Conservation (phyloP, 768 basidiomycete genomes). For the Ramaria rubella region DNA sequence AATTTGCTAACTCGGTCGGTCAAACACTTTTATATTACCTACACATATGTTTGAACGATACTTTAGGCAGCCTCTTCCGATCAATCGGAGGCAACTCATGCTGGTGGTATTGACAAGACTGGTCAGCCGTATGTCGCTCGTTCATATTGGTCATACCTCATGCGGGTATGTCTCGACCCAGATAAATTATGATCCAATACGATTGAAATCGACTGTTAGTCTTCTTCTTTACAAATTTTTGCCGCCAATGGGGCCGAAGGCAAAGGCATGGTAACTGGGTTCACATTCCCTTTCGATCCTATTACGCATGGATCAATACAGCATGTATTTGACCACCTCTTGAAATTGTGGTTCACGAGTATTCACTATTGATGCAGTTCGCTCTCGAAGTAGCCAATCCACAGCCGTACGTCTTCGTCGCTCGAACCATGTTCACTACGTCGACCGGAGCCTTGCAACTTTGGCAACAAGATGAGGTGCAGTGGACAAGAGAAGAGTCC, state of each 20-base stretch:
- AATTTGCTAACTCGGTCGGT: constrained; percentile 52
- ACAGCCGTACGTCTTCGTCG: constrained; percentile 28
- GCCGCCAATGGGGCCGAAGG: constrained; percentile 41
- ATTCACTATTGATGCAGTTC: constrained; percentile 29
- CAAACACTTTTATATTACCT: not conserved
- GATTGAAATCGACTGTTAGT: constrained; percentile 29
- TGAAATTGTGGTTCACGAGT: not conserved
- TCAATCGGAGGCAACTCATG: constrained; percentile 45
- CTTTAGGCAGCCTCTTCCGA: constrained; percentile 36
- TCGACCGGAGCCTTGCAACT: constrained; percentile 73
- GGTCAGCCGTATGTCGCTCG: constrained; percentile 53
- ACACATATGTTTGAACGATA: constrained; percentile 7
- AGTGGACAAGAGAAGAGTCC: constrained; percentile 80
- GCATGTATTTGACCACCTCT: constrained; percentile 41
- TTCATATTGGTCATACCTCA: constrained; percentile 56
- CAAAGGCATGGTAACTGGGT: constrained; percentile 42
- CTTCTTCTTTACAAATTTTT: constrained; percentile 48
- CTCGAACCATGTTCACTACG: constrained; percentile 53
- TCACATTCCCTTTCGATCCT: constrained; percentile 61
- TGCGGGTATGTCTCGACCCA: constrained; percentile 37
- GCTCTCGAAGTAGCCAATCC: constrained; percentile 46
- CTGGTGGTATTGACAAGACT: constrained; percentile 46
- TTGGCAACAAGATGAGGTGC: constrained; percentile 53
- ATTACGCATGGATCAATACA: constrained; percentile 57
- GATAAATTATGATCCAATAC: not conserved